These are phyloP conservation scores for Colletotrichum australisinense DNA, from an alignment of 2,329 filamentous ascomycete genomes.

Conservation along the genomic window DNA sequence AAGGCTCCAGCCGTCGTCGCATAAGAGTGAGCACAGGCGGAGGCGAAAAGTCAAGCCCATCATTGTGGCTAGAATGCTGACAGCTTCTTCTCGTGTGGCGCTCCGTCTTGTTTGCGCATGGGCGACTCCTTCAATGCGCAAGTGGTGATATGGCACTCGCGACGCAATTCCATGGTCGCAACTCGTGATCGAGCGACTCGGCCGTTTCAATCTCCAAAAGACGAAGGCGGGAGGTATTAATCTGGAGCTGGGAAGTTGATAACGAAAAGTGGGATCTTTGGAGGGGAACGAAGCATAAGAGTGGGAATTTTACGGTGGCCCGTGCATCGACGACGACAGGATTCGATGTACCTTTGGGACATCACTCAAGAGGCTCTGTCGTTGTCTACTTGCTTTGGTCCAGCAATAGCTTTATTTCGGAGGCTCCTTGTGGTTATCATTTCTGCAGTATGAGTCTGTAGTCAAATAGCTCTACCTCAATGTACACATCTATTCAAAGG, in stretches of 20 bases:
- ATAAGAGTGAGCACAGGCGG: conserved; percentile 7
- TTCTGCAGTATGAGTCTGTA: background rate
- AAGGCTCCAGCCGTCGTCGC: conserved; percentile 10
- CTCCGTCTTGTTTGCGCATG: background rate
- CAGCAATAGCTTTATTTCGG: too few relatives aligned
- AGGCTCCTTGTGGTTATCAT: too few relatives aligned
- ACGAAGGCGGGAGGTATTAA: conserved; percentile 5
- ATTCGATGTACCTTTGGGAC: background rate
- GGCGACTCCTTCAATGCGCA: background rate
- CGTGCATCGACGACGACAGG: conserved; percentile 9
- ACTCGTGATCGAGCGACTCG: background rate
- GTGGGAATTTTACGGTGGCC: conserved; percentile 18
- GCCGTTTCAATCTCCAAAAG: background rate
- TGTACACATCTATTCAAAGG: background rate
- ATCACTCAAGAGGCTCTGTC: background rate
- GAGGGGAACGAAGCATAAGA: conserved; percentile 8
- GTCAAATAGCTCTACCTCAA: background rate
- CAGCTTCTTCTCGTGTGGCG: background rate
- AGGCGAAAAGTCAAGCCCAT: conserved; percentile 6
- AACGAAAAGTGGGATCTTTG: conserved; percentile 24
- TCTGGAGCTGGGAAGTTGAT: conserved; percentile 22
- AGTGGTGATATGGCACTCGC: background rate
- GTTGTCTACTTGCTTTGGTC: background rate
- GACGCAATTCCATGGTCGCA: background rate
- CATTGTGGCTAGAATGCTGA: background rate